Percentiles rank a stretch among this genome's conserved stretches.
phyloP scores from a whole-genome alignment of 2,329 filamentous ascomycete genomes.

The Geosmithia putterillii region DNA sequence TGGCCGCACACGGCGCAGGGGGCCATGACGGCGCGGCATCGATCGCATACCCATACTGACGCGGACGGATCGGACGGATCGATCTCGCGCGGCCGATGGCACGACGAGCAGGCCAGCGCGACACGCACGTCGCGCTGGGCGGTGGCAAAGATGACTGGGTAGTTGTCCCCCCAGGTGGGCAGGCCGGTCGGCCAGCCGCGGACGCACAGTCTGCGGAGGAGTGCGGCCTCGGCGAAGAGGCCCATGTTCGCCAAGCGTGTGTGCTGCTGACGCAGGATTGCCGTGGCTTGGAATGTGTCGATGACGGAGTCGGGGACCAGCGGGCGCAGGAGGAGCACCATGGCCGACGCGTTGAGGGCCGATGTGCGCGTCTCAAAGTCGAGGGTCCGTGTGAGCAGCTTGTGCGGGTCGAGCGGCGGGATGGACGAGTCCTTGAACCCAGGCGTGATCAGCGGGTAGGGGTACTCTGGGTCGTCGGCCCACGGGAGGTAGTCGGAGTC shows the following conservation, averaged over 20 bases:
- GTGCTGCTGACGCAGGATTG: constrained; percentile 48
- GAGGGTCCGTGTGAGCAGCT: constrained; percentile 39
- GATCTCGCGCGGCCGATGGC: constrained; percentile 43
- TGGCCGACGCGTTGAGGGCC: constrained; percentile 46
- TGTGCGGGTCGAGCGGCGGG: constrained; percentile 40
- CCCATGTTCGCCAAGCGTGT: constrained; percentile 45
- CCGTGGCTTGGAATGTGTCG: constrained; percentile 40
- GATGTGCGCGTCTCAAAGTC: constrained; percentile 44
- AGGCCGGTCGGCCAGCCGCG: constrained; percentile 41
- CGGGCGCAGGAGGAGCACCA: constrained; percentile 46
- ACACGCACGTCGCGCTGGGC: constrained; percentile 43
- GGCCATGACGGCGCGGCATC: constrained; percentile 38
- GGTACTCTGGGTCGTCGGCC: constrained; percentile 42
- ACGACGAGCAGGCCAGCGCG: constrained; percentile 40
- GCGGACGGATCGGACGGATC: constrained; percentile 29
- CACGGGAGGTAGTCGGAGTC: constrained; percentile 49
- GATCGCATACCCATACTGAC: constrained; percentile 45
- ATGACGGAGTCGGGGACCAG: constrained; percentile 42
- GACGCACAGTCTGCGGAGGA: constrained; percentile 48
- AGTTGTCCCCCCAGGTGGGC: constrained; percentile 39
- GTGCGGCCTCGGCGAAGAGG: constrained; percentile 46
- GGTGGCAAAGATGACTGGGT: constrained; percentile 37
- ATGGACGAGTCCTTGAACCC: constrained; percentile 2
- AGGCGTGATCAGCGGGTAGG: constrained; percentile 24
- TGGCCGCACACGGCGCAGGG: constrained; percentile 49